Percentiles rank a stretch among this genome's conserved stretches.
Evolutionary conservation across 148 eudicot species (phyloP).

Genomic region (Mesembryanthemum crystallinum): DNA sequence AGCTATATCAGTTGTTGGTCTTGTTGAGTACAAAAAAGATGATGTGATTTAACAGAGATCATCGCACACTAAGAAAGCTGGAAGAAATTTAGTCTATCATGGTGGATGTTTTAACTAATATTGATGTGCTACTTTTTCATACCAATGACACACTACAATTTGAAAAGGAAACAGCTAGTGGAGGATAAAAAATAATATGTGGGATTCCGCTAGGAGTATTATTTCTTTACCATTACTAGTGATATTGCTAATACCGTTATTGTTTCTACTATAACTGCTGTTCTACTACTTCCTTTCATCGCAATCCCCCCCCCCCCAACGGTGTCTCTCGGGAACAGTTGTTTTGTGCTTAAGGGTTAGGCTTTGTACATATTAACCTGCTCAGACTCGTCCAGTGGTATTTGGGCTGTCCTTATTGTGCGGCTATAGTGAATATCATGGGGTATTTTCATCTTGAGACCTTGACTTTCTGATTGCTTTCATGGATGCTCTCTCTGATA

Average conservation of each 20-base stretch:
- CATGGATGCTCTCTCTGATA: not conserved
- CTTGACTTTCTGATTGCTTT: not conserved
- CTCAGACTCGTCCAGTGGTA: too few relatives aligned
- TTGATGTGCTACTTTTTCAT: not conserved
- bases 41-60: not conserved
- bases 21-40: not conserved
- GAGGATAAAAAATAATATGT: slow-evolving; percentile 4
- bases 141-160: not conserved
- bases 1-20: not conserved
- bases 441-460: not conserved
- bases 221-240: not conserved
- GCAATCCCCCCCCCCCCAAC: too few relatives aligned
- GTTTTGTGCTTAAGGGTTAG: too few relatives aligned
- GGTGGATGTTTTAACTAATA: not conserved
- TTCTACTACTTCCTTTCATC: too few relatives aligned
- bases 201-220: not conserved
- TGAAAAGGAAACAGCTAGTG: not conserved
- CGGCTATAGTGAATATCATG: not conserved
- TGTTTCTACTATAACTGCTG: too few relatives aligned
- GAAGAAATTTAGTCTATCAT: too few relatives aligned
- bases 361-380: too few relatives aligned
- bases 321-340: too few relatives aligned
- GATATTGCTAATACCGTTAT: not conserved
- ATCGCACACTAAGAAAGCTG: not conserved
- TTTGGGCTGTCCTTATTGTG: too few relatives aligned